Base-by-base conservation (phyloP, 2,329 filamentous ascomycete genomes). In the Colletotrichum chrysophilum region DNA sequence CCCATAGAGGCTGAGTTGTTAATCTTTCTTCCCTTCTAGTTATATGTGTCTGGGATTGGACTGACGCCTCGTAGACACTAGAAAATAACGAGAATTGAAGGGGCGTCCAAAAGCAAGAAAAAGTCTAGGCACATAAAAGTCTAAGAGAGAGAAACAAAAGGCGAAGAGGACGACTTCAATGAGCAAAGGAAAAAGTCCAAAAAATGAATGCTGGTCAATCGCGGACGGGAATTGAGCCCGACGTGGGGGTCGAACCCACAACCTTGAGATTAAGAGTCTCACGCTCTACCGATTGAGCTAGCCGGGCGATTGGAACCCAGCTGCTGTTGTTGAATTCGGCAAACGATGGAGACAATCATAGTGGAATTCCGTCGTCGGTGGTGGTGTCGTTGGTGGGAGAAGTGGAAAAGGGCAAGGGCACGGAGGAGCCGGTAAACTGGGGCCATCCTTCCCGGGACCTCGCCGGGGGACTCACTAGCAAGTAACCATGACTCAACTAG, bases 241-340 rank as follows among this genome's bases (percentile, higher is more conserved):
- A 75, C 73, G 73, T 75, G 73, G 73, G 76, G 76, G 74, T 88
- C 87, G 87, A 89, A 90, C 89, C 87, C 87, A 86, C 87, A 89
- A 86, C 87, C 87, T 89, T 88, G 86, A 89, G 88, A 88, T 89
- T 90, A 90, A 90, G 91, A 93, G 91, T 93, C 91, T 92, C 89
- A 93, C 91, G 91, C 91, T 93, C 91, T 93, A 93, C 90, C 90
- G 89, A 92, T 92, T 92, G 90, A 92, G 90, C 90, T 92, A 92
- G 87, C 88, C 88, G 86, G 88, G 88, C 88, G 66, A 69, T 60
- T 48, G 24, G 24, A 69, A 61, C 66, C 66, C 73, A 75, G 69
- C 56, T 36, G 61, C 16, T 64, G n/a, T 32, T 9, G 64, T n/a
- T 68, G 70, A 9, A 1, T 3, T 2, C 10, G 3, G 4, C 1